Evolutionary conservation across 2,329 filamentous ascomycete genomes (phyloP).

Genomic region (Sclerotinia borealis): DNA sequence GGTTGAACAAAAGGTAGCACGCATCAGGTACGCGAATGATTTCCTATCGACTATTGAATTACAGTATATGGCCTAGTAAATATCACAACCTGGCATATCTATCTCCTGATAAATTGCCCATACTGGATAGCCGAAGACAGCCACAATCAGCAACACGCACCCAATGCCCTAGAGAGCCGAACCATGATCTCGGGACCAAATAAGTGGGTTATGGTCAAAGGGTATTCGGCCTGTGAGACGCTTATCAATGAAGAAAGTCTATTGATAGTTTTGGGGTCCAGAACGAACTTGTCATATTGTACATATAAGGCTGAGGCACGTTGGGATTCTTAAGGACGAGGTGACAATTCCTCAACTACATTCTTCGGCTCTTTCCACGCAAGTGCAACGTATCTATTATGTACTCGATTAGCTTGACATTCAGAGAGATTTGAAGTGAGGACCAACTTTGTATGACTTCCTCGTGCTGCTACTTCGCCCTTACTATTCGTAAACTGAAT

Average conservation of each 20-base stretch:
- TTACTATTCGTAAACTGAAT: slow-evolving; percentile 53
- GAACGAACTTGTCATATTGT: background rate
- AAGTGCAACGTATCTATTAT: slow-evolving; percentile 31
- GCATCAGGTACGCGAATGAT: background rate
- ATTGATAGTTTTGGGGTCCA: background rate
- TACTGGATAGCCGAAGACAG: background rate
- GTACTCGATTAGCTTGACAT: background rate
- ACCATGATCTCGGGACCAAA: background rate
- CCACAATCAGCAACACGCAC: background rate
- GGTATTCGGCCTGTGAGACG: background rate
- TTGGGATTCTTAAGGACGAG: slow-evolving; percentile 13
- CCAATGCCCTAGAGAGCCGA: background rate
- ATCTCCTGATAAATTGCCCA: background rate
- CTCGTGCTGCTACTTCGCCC: slow-evolving; percentile 54
- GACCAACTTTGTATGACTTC: slow-evolving; percentile 59
- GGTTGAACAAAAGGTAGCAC: background rate
- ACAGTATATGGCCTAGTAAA: background rate
- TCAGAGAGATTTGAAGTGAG: background rate
- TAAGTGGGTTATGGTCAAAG: background rate
- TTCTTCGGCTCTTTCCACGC: slow-evolving; percentile 34
- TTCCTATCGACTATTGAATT: background rate
- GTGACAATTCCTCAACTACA: slow-evolving; percentile 31
- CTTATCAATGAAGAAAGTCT: background rate
- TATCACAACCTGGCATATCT: background rate
- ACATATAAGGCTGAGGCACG: background rate